A percentile compares a stretch with the other conserved stretches of the same genome.
Evolutionary conservation across 2,329 filamentous ascomycete species (phyloP).

Genomic region (Sporothrix humicola): DNA sequence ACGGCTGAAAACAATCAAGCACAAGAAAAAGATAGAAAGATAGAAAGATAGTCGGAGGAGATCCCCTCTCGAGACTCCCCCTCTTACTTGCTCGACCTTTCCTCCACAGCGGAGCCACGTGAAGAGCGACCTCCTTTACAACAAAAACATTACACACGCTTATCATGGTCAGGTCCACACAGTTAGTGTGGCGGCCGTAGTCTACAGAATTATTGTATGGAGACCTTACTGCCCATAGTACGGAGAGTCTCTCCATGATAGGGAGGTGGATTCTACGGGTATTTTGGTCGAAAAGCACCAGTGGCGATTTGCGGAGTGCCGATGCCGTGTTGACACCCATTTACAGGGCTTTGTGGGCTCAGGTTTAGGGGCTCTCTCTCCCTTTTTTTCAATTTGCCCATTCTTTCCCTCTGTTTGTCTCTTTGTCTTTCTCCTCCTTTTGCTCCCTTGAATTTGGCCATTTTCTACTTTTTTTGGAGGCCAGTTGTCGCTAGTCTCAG

Average conservation of each 20-base stretch:
- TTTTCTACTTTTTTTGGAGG: not conserved
- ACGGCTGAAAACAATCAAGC: too few species aligned
- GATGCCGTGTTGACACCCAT: not conserved
- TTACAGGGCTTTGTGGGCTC: not conserved
- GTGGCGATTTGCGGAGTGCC: not conserved
- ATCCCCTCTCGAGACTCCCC: not conserved
- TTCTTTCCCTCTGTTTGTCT: not conserved
- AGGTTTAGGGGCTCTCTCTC: not conserved
- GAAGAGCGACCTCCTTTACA: not conserved
- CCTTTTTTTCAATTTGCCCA: not conserved
- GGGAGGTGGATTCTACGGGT: not conserved
- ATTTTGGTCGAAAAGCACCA: too few species aligned
- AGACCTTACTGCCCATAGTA: too few species aligned
- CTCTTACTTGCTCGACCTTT: not conserved
- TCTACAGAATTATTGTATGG: too few species aligned
- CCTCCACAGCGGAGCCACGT: slow-evolving; percentile 14
- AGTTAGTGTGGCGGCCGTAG: too few species aligned
- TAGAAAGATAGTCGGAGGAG: not conserved
- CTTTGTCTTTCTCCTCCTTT: not conserved
- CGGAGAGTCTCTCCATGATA: not conserved
- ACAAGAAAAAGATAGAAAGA: not conserved
- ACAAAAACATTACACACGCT: too few species aligned
- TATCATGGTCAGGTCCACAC: too few species aligned
- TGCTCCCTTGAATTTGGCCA: not conserved
- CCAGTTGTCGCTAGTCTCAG: not conserved